Base-by-base conservation (phyloP, 2,329 filamentous ascomycete genomes). In the Pseudogymnoascus sp. region DNA sequence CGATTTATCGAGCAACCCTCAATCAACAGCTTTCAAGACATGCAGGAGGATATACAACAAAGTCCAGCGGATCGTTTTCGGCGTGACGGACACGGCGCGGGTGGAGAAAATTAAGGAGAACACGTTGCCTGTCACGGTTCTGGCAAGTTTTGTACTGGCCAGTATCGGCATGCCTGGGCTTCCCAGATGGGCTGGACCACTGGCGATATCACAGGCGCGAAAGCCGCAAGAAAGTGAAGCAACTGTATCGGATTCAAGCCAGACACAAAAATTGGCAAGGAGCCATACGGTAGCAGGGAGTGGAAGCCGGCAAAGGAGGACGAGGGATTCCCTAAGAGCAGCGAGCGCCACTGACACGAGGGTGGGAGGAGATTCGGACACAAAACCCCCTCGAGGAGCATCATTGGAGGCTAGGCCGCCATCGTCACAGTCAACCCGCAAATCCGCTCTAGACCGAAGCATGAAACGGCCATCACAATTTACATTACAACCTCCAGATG, bases 51-150 rank as follows among this genome's bases (percentile, higher is more conserved):
- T 95, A 69, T 93, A 93, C 78, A 95, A 95, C 77, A 91, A 91
- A 76, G 89, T 95, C 40, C 90, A 95, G 76, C 87, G 91, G 75
- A 91, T 95, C 69, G 90, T 95, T 25, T 95, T 95, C 74, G 90
- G 90, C 18, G 81, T 89, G 23, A 82, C 87, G 36, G 90, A 93
- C 71, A 81, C 83, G 25, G 81, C 81, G 65, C 83, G 86, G 64
- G 81, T 86, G 67, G 89, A 91, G 70, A 89, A 88, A 77, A 92
- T 95, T 73, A 88, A 86, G 72, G 90, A 93, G 75, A 95, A 95
- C 73, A 82, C 89, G 5, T 75, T 93, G 40, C 90, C 90, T 6
- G 89, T 93, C 62, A 90, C 89, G 5, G 87, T 95, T 1, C 83
- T 95, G 36, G 88, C 89, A 38, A 93, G 90, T 75, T 86, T 95